phyloP scores from a whole-genome alignment of 1,284 basidiomycete species.

The Tilletia indica region DNA sequence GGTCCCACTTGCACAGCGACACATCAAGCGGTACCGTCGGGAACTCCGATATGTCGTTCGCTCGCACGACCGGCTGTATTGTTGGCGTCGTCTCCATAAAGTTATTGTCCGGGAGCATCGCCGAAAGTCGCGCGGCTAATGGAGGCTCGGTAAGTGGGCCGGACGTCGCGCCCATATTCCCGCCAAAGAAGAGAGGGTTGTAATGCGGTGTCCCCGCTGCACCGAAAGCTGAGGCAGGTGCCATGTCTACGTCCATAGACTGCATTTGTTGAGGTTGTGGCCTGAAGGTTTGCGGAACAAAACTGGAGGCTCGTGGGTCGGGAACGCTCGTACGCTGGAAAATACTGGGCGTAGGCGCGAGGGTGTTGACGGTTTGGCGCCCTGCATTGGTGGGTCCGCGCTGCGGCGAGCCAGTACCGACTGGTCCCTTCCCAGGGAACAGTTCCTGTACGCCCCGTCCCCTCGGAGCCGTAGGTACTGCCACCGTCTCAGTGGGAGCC shows the following conservation, averaged over 20 bases:
- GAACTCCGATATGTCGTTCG: conserved; percentile 30
- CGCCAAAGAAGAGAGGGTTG: conserved; percentile 16
- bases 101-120: conserved; percentile 47
- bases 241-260: no score
- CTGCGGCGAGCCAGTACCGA: neutral
- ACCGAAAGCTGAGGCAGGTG: no score
- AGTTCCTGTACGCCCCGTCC: neutral
- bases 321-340: conserved; percentile 47
- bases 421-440: neutral
- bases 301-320: conserved; percentile 46
- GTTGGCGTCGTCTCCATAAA: neutral
- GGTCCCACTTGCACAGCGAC: conserved; percentile 44
- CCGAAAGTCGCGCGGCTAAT: conserved; percentile 45
- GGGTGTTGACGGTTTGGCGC: neutral
- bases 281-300: conserved; percentile 30
- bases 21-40: conserved; percentile 36
- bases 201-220: neutral
- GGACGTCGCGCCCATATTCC: neutral
- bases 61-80: conserved; percentile 5
- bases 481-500: neutral
- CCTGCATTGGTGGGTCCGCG: neutral
- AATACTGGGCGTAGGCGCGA: conserved; percentile 34
- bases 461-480: neutral
- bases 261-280: neutral
- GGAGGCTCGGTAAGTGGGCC: conserved; percentile 21